These are phyloP conservation scores for Fusarium sarcochroum DNA, from an alignment of 2,329 filamentous ascomycete species.

Conservation along the genomic window DNA sequence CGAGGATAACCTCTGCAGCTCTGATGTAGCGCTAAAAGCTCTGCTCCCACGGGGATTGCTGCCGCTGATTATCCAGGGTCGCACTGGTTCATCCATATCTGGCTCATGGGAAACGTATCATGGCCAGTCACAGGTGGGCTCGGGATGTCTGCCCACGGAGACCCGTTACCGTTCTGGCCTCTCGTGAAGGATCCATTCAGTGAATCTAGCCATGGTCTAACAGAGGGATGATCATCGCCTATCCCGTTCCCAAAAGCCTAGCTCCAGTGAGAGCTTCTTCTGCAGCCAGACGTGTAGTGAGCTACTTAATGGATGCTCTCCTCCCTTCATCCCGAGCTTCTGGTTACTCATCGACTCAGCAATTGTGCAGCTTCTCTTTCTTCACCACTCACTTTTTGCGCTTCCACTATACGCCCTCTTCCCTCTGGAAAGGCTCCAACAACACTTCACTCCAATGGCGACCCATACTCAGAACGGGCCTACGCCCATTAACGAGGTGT, in stretches of 20 bases:
- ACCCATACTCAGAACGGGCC: constrained; percentile 23
- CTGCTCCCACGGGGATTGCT: background rate
- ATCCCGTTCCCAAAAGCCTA: constrained; percentile 7
- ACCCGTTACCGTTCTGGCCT: constrained; percentile 4
- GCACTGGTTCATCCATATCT: constrained; percentile 7
- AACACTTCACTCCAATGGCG: constrained; percentile 11
- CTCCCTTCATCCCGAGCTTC: background rate
- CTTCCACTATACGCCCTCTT: background rate
- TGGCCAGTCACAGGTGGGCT: constrained; percentile 11
- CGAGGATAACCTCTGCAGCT: background rate
- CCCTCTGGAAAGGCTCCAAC: background rate
- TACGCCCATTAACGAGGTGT: constrained; percentile 20
- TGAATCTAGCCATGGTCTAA: constrained; percentile 15
- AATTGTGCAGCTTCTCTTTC: background rate
- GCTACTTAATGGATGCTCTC: constrained; percentile 19
- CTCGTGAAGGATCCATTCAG: constrained; percentile 7
- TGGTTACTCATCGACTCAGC: background rate
- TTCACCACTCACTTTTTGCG: background rate
- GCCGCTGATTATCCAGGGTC: constrained; percentile 1
- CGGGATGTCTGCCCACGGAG: background rate
- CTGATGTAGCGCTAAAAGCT: no score
- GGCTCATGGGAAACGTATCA: constrained; percentile 5
- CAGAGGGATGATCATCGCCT: constrained; percentile 21
- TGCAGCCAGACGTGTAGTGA: background rate
- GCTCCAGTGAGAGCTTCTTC: constrained; percentile 12